phyloP scores from a whole-genome alignment of 768 basidiomycete species.

The Galerina sulciceps region DNA sequence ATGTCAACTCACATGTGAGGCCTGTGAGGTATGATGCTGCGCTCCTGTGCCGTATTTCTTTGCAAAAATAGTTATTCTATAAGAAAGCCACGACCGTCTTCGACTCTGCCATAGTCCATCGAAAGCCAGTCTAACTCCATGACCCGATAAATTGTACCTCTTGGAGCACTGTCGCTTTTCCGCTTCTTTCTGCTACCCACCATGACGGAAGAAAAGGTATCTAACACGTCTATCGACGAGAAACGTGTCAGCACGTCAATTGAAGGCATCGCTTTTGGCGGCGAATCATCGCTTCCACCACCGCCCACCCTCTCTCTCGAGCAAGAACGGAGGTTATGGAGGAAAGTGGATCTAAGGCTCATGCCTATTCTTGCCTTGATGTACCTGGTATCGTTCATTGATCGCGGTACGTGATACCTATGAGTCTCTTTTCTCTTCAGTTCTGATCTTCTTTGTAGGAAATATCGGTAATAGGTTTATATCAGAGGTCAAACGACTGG shows the following conservation, averaged over 20 bases:
- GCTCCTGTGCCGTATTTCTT: too few species aligned
- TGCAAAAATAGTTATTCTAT: too few species aligned
- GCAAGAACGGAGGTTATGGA: conserved; percentile 57
- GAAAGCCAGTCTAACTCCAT: too few species aligned
- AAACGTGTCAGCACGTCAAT: conserved; percentile 21
- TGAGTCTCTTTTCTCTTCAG: not conserved
- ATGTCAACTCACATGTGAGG: too few species aligned
- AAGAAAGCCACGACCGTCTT: too few species aligned
- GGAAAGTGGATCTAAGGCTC: conserved; percentile 60
- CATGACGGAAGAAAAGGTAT: conserved; percentile 25
- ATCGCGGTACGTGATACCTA: conserved; percentile 49
- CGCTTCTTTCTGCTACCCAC: not conserved
- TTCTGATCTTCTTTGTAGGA: conserved; percentile 33
- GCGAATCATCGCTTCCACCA: conserved; percentile 47
- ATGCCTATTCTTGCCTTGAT: conserved; percentile 63
- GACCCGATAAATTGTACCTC: too few species aligned
- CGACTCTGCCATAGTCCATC: too few species aligned
- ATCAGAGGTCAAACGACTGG: not conserved
- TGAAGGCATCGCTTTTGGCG: conserved; percentile 42
- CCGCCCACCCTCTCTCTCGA: conserved; percentile 49
- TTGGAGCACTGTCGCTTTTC: not conserved
- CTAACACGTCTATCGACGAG: conserved; percentile 17
- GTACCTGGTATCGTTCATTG: conserved; percentile 68
- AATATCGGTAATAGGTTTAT: conserved; percentile 57
- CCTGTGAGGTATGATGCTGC: too few species aligned